Base-by-base conservation (phyloP, 768 basidiomycete species). In the Pulveroboletus sp. region DNA sequence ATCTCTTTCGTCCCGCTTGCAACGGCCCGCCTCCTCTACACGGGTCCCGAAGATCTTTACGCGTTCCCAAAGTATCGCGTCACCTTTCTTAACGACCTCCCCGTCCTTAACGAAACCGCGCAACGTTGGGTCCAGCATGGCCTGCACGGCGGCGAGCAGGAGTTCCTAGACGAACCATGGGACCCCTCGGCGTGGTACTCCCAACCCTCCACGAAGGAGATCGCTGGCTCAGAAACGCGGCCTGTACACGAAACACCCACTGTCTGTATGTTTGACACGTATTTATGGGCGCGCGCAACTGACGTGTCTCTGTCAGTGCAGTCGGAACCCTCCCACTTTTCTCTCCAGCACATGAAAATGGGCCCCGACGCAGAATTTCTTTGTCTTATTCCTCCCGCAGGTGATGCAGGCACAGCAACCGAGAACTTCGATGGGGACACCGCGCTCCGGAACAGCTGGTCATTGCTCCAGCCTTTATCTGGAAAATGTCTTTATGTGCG, bases 401-500 rank as follows among this genome's bases (percentile, higher is more conserved):
- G 79, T 55, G 75, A 72, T 51, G 58, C 62, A 43, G 67, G 74
- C 47, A 56, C 77, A 17, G 51, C 70, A 24, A 60, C 77, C 16
- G 81, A 86, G 40, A 79, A 82, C 37, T 60, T 78, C 31, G 74
- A 82, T 52, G 72, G 77, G 51, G 83, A 85, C 57, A 64, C 78
- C 44, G 80, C 82, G 11, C 85, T 89, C 40, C 79, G 81, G 49
- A 81, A 84, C 61, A 84, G 87, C 61, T 93, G 90, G 88, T 84
- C 85, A 27, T 76, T 93, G 42, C 77, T 94, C 21, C 82, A 87
- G 57, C 85, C 90, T 25, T 75, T 94, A 48, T 72, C 82, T 48
- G 90, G 85, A 58, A 81, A 77, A 49, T 94, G 91, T 69, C 80
- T 94, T 68, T 93, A 92, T 70, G 90, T 92, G 73, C 64, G 87